These are phyloP conservation scores for Citrus reticulata DNA, from an alignment of 345 rosid species.

Conservation along the genomic window DNA sequence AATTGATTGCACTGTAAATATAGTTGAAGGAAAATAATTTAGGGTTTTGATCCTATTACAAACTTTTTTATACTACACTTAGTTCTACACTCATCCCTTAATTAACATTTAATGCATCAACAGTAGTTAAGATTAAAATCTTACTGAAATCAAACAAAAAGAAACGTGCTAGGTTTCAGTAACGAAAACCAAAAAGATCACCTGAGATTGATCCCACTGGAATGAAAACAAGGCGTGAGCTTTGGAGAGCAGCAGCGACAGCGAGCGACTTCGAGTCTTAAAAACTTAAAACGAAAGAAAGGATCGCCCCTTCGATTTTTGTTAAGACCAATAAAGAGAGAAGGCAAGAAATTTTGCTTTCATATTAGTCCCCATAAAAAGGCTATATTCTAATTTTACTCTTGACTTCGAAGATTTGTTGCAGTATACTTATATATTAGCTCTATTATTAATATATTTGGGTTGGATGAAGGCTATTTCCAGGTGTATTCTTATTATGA, in stretches of 20 bases:
- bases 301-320: background rate
- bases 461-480: too few species aligned
- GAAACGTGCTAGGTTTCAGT: background rate
- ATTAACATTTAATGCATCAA: background rate
- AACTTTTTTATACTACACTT: background rate
- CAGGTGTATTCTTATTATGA: too few species aligned
- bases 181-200: background rate
- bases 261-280: background rate
- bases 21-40: background rate
- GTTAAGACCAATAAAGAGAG: background rate
- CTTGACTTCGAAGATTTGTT: background rate
- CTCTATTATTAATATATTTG: too few species aligned
- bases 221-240: background rate
- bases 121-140: background rate
- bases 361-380: background rate
- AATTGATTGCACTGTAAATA: background rate
- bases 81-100: background rate
- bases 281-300: background rate
- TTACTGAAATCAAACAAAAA: background rate
- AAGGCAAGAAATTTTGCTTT: background rate
- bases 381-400: background rate
- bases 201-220: background rate
- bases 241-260: background rate
- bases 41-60: background rate
- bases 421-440: background rate